phyloP scores from a whole-genome alignment of 331 rosid species.

The Malus hybrid region DNA sequence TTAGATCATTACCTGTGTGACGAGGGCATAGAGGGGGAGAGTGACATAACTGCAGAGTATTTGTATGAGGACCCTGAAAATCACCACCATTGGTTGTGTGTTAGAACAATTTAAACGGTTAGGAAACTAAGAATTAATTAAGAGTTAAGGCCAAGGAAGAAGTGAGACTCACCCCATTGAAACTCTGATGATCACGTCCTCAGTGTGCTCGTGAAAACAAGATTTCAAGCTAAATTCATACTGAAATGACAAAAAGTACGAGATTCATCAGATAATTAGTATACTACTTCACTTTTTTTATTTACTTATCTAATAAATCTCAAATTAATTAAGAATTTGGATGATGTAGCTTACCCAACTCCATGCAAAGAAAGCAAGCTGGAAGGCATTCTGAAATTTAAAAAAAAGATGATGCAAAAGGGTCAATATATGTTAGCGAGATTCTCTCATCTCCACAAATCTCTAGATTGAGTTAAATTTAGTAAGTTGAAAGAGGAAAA shows the following conservation, averaged over 20 bases:
- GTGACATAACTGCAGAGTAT: constrained; percentile 91
- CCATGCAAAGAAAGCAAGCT: constrained; percentile 88
- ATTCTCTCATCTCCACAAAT: no score
- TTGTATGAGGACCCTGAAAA: constrained; percentile 57
- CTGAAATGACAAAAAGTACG: constrained; percentile 19
- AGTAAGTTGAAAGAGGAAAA: no score
- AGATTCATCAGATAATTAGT: not conserved
- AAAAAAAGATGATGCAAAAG: not conserved
- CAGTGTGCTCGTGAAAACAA: constrained; percentile 52
- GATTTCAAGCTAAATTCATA: constrained; percentile 56
- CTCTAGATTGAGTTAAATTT: no score
- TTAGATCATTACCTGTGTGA: constrained; percentile 58
- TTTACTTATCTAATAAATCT: not conserved
- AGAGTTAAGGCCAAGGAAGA: not conserved
- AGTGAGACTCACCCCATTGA: constrained; percentile 66
- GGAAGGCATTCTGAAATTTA: constrained; percentile 69
- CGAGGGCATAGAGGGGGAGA: constrained; percentile 87
- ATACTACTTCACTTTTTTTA: not conserved
- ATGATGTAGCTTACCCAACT: constrained; percentile 44
- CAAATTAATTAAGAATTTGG: not conserved
- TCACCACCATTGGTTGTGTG: not conserved
- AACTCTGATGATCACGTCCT: constrained; percentile 59
- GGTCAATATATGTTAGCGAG: not conserved
- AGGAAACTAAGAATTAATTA: not conserved
- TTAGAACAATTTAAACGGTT: not conserved